Conservation (phyloP, 1,284 basidiomycete species). For the Phaffia rhodozyma region DNA sequence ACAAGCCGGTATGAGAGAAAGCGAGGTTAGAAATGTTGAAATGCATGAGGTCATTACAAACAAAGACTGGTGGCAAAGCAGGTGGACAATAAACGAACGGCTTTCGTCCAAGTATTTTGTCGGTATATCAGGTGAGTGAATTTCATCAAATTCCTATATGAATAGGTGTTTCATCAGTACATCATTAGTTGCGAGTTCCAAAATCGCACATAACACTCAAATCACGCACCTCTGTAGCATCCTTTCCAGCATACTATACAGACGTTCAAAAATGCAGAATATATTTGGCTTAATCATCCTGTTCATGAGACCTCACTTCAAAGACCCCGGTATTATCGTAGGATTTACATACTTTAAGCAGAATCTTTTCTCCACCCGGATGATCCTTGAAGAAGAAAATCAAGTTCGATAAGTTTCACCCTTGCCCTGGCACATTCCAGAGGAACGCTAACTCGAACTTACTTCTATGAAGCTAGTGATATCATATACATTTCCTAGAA, state of each 20-base stretch:
- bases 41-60: not conserved
- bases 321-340: not conserved
- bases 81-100: constrained; percentile 41
- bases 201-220: too few species aligned
- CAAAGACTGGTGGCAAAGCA: not conserved
- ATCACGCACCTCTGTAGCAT: constrained; percentile 60
- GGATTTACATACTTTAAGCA: constrained; percentile 21
- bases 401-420: constrained; percentile 26
- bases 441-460: not conserved
- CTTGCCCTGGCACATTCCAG: constrained; percentile 43
- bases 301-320: not conserved
- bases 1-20: not conserved
- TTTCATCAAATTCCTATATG: constrained; percentile 37
- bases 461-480: not conserved
- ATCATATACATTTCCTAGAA: constrained; percentile 14
- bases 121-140: constrained; percentile 79
- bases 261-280: constrained; percentile 24
- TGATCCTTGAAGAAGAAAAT: constrained; percentile 30
- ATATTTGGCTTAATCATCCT: not conserved
- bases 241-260: constrained; percentile 54
- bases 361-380: constrained; percentile 33
- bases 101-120: constrained; percentile 67
- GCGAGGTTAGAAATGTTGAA: not conserved
- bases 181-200: too few species aligned
- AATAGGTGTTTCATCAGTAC: not conserved